phyloP scores from a whole-genome alignment of 176 grass and related monocot species.

The Rhynchospora tenuis region DNA sequence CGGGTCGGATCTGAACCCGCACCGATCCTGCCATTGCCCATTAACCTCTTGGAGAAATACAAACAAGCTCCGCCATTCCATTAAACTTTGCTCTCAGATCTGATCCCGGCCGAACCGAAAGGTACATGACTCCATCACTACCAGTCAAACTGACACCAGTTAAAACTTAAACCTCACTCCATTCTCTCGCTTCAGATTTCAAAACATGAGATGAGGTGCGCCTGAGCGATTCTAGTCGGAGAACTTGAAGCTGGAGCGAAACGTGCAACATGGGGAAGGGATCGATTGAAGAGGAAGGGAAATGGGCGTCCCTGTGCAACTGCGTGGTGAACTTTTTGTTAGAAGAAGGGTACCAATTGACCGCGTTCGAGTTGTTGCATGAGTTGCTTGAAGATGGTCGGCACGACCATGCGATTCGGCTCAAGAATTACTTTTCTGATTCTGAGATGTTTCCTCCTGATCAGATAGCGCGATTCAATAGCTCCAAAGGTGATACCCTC shows the following conservation, averaged over 20 bases:
- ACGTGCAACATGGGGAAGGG: slow-evolving; percentile 9
- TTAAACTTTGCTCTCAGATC: neutral
- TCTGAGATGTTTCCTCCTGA: slow-evolving; percentile 59
- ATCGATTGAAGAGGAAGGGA: slow-evolving; percentile 43
- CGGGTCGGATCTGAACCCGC: neutral
- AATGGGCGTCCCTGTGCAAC: slow-evolving; percentile 90
- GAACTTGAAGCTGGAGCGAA: neutral
- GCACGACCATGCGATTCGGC: slow-evolving; percentile 78
- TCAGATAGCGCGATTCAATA: slow-evolving; percentile 47
- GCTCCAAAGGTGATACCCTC: slow-evolving; percentile 36
- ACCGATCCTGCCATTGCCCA: too few relatives aligned
- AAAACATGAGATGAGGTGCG: neutral
- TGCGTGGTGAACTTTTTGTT: slow-evolving; percentile 96
- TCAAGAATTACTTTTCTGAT: slow-evolving; percentile 77
- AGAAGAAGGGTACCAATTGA: slow-evolving; percentile 86
- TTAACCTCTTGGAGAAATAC: too few relatives aligned
- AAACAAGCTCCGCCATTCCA: neutral
- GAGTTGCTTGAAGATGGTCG: slow-evolving; percentile 87
- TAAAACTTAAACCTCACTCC: neutral
- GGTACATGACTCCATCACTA: neutral
- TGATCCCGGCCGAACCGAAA: neutral
- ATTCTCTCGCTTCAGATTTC: neutral
- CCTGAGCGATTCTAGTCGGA: neutral
- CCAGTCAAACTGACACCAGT: neutral
- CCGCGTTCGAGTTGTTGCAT: slow-evolving; percentile 91